phyloP scores from a whole-genome alignment of 306 rosid genomes.

The Ormosia emarginata region DNA sequence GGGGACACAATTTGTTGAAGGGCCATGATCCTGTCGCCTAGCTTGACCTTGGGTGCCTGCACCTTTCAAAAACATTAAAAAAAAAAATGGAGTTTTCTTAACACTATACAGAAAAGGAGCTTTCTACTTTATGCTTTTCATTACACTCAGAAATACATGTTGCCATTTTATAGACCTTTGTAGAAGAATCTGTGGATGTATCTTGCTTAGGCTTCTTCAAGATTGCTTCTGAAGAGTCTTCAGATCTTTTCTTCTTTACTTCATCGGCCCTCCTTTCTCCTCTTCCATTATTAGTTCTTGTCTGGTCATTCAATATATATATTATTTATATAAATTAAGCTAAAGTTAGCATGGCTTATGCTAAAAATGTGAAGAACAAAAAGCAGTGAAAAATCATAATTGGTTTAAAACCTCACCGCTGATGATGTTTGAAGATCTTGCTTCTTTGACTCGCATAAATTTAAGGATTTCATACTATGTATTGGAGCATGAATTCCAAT shows the following conservation, averaged over 20 bases:
- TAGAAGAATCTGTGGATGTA: conserved; percentile 47
- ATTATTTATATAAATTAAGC: neutral
- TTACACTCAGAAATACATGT: conserved; percentile 7
- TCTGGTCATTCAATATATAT: conserved; percentile 28
- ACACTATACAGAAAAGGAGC: neutral
- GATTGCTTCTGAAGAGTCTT: conserved; percentile 60
- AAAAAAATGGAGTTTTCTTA: conserved; percentile 28
- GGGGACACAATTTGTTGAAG: conserved; percentile 99
- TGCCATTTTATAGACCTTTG: conserved; percentile 48
- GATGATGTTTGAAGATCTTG: conserved; percentile 50
- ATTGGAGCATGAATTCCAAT: conserved; percentile 47
- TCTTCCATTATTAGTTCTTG: conserved; percentile 52
- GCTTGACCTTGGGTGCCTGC: conserved; percentile 92
- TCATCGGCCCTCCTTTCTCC: conserved; percentile 53
- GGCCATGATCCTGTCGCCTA: conserved; percentile 76
- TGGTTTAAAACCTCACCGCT: conserved; percentile 30
- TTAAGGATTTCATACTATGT: conserved; percentile 35
- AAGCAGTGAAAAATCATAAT: neutral
- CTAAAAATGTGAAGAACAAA: neutral
- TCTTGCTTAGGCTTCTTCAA: conserved; percentile 71
- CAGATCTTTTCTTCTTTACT: conserved; percentile 83
- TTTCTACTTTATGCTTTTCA: neutral
- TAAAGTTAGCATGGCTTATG: neutral
- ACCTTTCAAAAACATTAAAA: conserved; percentile 51
- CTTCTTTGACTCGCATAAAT: conserved; percentile 53